phyloP scores from a whole-genome alignment of 371 early-diverging fungal species.

The Apophysomyces sp. region DNA sequence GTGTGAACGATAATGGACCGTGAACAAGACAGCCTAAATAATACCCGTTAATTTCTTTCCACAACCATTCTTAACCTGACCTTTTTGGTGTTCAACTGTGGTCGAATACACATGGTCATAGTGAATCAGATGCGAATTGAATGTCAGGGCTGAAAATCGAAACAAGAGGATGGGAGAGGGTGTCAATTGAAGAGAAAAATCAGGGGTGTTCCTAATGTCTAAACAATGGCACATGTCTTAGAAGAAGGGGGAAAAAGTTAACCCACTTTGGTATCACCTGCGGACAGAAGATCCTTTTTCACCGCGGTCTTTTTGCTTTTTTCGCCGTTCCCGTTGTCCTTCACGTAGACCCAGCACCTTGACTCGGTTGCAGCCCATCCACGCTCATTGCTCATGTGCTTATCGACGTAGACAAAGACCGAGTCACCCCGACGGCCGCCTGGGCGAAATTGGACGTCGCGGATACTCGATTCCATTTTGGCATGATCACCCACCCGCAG shows the following conservation, averaged over 20 bases:
- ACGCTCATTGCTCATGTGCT: conserved; percentile 53
- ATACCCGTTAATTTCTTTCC: no score
- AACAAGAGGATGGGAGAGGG: conserved; percentile 74
- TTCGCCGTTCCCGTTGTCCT: conserved; percentile 7
- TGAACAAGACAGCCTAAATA: conserved; percentile 67
- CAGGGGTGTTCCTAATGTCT: conserved; percentile 26
- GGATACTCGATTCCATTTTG: conserved; percentile 49
- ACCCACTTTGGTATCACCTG: neutral
- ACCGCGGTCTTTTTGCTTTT: neutral
- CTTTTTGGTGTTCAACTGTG: conserved; percentile 69
- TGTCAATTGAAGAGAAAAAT: conserved; percentile 48
- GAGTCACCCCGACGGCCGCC: conserved; percentile 53
- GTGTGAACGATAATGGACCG: conserved; percentile 77
- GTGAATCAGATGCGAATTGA: conserved; percentile 83
- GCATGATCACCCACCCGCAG: conserved; percentile 62
- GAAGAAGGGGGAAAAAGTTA: neutral
- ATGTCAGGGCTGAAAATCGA: conserved; percentile 83
- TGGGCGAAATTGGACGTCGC: conserved; percentile 50
- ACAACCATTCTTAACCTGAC: no score
- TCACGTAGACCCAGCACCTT: conserved; percentile 68
- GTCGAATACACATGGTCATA: conserved; percentile 72
- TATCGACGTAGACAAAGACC: conserved; percentile 65
- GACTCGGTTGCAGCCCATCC: conserved; percentile 67
- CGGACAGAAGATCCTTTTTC: neutral
- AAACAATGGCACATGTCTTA: neutral